Conservation (phyloP, 2,329 filamentous ascomycete genomes). For the Cordyceps militaris region DNA sequence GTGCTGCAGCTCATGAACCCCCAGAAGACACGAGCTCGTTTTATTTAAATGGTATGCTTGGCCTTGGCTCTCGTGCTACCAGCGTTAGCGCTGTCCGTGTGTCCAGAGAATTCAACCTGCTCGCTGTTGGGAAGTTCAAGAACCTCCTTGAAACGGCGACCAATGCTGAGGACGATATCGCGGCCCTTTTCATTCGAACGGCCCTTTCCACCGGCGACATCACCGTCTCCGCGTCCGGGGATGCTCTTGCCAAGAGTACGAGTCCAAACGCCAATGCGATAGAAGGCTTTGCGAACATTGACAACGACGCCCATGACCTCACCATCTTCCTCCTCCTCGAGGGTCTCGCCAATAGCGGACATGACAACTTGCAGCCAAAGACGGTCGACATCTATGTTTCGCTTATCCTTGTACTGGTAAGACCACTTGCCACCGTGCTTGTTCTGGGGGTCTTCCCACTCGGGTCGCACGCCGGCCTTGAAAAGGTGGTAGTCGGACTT, state of each 20-base stretch:
- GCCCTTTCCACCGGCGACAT: conserved; percentile 69
- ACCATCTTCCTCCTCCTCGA: conserved; percentile 88
- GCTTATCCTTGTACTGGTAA: conserved; percentile 96
- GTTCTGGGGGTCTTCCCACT: conserved; percentile 98
- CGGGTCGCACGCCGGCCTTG: conserved; percentile 92
- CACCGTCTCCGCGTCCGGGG: conserved; percentile 65
- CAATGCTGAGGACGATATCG: conserved; percentile 77
- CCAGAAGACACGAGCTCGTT: conserved; percentile 16
- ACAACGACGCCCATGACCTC: conserved; percentile 99
- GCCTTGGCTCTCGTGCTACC: conserved; percentile 94
- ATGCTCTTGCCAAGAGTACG: conserved; percentile 84
- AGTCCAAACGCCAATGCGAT: conserved; percentile 96
- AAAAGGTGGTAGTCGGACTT: conserved; percentile 99
- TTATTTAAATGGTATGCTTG: conserved; percentile 74
- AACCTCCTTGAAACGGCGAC: conserved; percentile 86
- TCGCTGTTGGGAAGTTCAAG: conserved; percentile 72
- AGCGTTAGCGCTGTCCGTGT: conserved; percentile 86
- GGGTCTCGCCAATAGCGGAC: conserved; percentile 91
- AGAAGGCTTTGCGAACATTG: conserved; percentile 98
- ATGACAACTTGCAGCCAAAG: conserved; percentile 98
- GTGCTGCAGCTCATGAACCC: conserved; percentile 10
- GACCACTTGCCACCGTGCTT: conserved; percentile 99
- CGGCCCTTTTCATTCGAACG: conserved; percentile 74
- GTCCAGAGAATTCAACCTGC: conserved; percentile 87
- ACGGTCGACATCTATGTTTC: conserved; percentile 82